These are phyloP conservation scores for Aspergillus alliaceus DNA, from an alignment of 2,329 filamentous ascomycete genomes.

Conservation along the genomic window DNA sequence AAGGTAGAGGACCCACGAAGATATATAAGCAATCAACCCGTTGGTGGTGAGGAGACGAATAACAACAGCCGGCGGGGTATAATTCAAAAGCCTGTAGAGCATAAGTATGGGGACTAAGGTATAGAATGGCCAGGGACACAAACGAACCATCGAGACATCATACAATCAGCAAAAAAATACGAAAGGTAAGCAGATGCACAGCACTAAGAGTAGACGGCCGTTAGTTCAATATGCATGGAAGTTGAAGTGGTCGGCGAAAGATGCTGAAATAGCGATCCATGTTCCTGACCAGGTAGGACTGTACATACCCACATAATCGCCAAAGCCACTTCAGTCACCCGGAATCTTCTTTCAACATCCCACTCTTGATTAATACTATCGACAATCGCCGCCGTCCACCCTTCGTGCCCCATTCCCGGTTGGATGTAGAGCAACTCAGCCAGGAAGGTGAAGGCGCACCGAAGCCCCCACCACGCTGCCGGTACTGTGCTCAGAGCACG, in stretches of 20 bases:
- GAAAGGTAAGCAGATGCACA: slow-evolving; percentile 74
- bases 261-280: neutral
- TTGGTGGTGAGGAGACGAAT: slow-evolving; percentile 76
- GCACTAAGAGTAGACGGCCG: slow-evolving; percentile 54
- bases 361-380: slow-evolving; percentile 40
- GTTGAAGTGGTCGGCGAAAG: slow-evolving; percentile 18
- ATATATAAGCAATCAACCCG: slow-evolving; percentile 72
- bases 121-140: neutral
- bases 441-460: slow-evolving; percentile 67
- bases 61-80: slow-evolving; percentile 74
- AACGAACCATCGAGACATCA: slow-evolving; percentile 76
- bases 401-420: slow-evolving; percentile 43
- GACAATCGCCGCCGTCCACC: slow-evolving; percentile 40
- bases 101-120: neutral
- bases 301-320: slow-evolving; percentile 71
- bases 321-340: slow-evolving; percentile 67
- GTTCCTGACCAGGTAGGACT: slow-evolving; percentile 17
- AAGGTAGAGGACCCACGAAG: slow-evolving; percentile 69
- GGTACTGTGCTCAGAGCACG: slow-evolving; percentile 72
- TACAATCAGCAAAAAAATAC: slow-evolving; percentile 80
- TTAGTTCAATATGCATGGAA: slow-evolving; percentile 2
- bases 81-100: slow-evolving; percentile 70
- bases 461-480: slow-evolving; percentile 69
- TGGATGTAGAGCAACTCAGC: slow-evolving; percentile 59
- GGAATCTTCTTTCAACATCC: slow-evolving; percentile 51